Evolutionary conservation across 208 protist species (phyloP), one percentile per base, ranked within the genome.

Genomic region (Plasmodiophora brassicae): DNA sequence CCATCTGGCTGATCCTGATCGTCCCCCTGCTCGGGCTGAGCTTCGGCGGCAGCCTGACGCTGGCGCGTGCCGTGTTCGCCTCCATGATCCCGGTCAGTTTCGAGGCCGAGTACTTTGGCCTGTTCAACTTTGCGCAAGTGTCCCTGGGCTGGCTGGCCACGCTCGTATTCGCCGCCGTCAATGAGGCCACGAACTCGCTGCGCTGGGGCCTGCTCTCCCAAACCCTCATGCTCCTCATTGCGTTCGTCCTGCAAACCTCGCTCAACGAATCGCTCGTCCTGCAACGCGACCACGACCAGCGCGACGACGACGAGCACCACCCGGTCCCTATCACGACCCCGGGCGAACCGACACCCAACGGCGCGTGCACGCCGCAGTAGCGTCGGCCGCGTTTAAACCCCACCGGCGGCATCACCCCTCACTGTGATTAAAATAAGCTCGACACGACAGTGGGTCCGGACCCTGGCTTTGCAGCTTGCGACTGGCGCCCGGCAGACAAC

Each of bases 91-190:
- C 32, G 41, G 14, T 5, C 32, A 38, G 65, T 14, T 5, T 8
- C 32, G 65, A 78, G n/a, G 65, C 65, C 65, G 65, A 78, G n/a
- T 44, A 44, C 32, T 78, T 78, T 78, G 65, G 65, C 20, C 20
- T 78, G 65, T 78, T 78, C 65, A 78, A 78, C n/a, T 78, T 78
- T 32, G 5, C 14, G 10, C 65, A 78, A 38, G 32, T 5, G 10
- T 78, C 65, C 10, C n/a, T 78, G 20, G 65, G 65, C 5, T 78
- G 65, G 65, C 10, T 32, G 41, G 65, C 65, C 5, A 78, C n/a
- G 32, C 65, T 78, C 14, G 14, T 78, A 38, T 78, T 78, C 41
- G 20, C n/a, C 65, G 20, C 41, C 20, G n/a, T 32, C 5, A 78
- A 78, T 38, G 65, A 78, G n/a, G 14, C n/a, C 10, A 78, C 14